These are phyloP conservation scores for Blastobotrys petasosporus DNA, from an alignment of 1,139 yeast species.

Conservation along the genomic window DNA sequence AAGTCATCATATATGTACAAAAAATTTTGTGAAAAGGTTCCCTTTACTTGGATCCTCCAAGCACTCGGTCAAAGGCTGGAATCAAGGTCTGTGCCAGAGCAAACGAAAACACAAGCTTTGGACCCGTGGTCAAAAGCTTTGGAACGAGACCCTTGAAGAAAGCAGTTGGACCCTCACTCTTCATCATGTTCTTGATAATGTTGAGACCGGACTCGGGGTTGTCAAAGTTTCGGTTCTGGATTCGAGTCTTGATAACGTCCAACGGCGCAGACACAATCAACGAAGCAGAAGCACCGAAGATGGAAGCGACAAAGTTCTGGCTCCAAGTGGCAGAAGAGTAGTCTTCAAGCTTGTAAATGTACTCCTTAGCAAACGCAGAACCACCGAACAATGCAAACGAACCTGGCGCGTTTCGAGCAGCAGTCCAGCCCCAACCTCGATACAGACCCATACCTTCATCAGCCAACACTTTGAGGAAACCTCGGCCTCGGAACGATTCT, in stretches of 20 bases:
- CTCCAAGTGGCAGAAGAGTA: constrained; percentile 89
- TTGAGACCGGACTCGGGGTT: constrained; percentile 92
- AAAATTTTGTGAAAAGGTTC: neutral
- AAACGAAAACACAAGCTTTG: constrained; percentile 92
- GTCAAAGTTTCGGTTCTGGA: constrained; percentile 93
- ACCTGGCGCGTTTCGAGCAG: constrained; percentile 99
- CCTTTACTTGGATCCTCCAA: constrained; percentile 12
- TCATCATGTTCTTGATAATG: constrained; percentile 86
- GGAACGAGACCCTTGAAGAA: constrained; percentile 98
- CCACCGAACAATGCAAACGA: constrained; percentile 97
- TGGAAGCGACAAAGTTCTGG: constrained; percentile 94
- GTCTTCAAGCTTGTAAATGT: constrained; percentile 78
- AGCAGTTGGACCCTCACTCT: constrained; percentile 72
- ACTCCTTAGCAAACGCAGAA: constrained; percentile 97
- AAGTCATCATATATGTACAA: neutral
- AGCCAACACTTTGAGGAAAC: constrained; percentile 71
- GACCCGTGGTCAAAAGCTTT: constrained; percentile 94
- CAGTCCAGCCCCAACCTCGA: constrained; percentile 99
- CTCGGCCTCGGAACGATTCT: constrained; percentile 95
- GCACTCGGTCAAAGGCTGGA: constrained; percentile 80
- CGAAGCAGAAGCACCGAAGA: constrained; percentile 96
- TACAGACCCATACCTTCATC: constrained; percentile 94
- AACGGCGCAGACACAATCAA: constrained; percentile 95
- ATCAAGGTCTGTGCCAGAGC: constrained; percentile 95
- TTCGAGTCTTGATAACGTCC: constrained; percentile 97